Evolutionary conservation across 768 basidiomycete species (phyloP).

Genomic region (Pleurotus djamor): DNA sequence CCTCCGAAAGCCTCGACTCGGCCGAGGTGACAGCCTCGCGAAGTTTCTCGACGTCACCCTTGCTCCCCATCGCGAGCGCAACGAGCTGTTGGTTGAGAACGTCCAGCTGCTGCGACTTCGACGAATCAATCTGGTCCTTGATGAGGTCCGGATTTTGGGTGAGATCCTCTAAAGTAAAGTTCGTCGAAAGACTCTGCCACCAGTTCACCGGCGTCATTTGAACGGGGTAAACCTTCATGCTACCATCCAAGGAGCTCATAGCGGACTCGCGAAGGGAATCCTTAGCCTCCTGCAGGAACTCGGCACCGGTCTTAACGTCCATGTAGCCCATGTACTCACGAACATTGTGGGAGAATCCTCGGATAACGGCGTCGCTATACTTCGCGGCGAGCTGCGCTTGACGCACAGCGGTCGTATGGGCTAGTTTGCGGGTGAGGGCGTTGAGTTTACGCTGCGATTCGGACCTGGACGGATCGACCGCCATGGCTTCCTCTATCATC

Average conservation of each 20-base stretch:
- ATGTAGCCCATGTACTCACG: slow-evolving; percentile 23
- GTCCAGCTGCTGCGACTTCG: slow-evolving; percentile 22
- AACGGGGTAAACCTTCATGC: slow-evolving; percentile 21
- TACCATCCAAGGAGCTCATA: slow-evolving; percentile 21
- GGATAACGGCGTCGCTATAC: slow-evolving; percentile 24
- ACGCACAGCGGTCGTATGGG: slow-evolving; percentile 21
- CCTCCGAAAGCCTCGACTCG: slow-evolving; percentile 7
- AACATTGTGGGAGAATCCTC: slow-evolving; percentile 22
- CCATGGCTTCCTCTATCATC: slow-evolving; percentile 17
- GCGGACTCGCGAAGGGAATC: slow-evolving; percentile 22
- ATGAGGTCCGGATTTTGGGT: slow-evolving; percentile 20
- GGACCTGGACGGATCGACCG: neutral
- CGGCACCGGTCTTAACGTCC: slow-evolving; percentile 18
- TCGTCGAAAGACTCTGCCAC: slow-evolving; percentile 22
- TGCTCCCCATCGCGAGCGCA: slow-evolving; percentile 11
- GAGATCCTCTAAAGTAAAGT: slow-evolving; percentile 24
- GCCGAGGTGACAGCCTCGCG: slow-evolving; percentile 15
- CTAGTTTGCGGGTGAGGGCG: slow-evolving; percentile 18
- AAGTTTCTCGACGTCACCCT: slow-evolving; percentile 14
- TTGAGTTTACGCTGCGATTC: slow-evolving; percentile 11
- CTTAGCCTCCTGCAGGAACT: slow-evolving; percentile 22
- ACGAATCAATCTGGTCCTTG: slow-evolving; percentile 16
- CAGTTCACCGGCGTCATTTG: slow-evolving; percentile 24
- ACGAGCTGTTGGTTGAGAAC: slow-evolving; percentile 18
- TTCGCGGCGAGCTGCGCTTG: slow-evolving; percentile 22